These are phyloP conservation scores for Tylopilus rubrobrunneus DNA, from an alignment of 768 basidiomycete species.

Conservation along the genomic window DNA sequence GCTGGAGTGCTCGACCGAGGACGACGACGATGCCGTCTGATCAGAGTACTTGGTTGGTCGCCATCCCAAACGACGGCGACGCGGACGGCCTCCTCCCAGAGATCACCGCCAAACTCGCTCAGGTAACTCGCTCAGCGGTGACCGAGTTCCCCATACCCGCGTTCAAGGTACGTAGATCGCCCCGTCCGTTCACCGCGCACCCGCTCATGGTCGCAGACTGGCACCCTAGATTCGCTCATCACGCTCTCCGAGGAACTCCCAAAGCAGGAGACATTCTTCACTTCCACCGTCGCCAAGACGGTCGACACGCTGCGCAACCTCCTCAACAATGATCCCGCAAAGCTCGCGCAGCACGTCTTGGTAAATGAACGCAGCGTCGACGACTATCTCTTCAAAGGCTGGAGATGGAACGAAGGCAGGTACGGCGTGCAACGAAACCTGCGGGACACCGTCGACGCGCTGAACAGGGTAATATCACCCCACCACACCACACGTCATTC, in stretches of 20 bases:
- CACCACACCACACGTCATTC: constrained; percentile 15
- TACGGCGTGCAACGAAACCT: constrained; percentile 83
- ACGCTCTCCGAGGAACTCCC: constrained; percentile 88
- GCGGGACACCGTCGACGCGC: constrained; percentile 76
- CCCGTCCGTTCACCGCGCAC: background rate
- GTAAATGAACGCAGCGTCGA: constrained; percentile 80
- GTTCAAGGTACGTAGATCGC: constrained; percentile 71
- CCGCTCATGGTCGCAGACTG: constrained; percentile 56
- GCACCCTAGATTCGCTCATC: constrained; percentile 87
- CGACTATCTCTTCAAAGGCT: constrained; percentile 71
- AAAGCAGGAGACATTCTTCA: constrained; percentile 88
- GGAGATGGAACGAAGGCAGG: constrained; percentile 93
- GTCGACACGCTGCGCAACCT: constrained; percentile 92
- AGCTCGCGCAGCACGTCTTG: constrained; percentile 69
- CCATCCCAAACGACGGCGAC: constrained; percentile 84
- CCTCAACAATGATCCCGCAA: constrained; percentile 79
- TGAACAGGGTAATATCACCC: constrained; percentile 65
- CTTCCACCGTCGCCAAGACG: constrained; percentile 81
- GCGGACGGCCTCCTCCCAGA: constrained; percentile 71
- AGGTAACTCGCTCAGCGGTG: constrained; percentile 55
- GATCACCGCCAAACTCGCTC: constrained; percentile 55
- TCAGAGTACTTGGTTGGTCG: constrained; percentile 90
- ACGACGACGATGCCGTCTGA: constrained; percentile 78
- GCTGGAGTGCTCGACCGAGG: constrained; percentile 1
- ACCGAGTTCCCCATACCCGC: constrained; percentile 73